Evolutionary conservation across 2,329 filamentous ascomycete species (phyloP).

Genomic region (Aspergillus fructus): DNA sequence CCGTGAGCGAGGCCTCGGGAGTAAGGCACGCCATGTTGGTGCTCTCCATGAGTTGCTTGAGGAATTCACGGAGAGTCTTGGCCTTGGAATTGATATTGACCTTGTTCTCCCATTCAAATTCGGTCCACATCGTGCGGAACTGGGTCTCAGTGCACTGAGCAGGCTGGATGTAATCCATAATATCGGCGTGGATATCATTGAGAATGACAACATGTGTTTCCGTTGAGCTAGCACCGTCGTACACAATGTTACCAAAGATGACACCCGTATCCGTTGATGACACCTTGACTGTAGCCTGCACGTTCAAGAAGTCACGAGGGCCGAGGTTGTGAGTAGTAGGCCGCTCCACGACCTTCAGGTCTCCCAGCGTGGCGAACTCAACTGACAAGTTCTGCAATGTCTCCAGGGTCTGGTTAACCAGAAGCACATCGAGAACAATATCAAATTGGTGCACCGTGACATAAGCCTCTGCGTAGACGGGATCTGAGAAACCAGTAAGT

Average conservation of each 20-base stretch:
- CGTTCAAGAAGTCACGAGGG: conserved; percentile 95
- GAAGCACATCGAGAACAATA: conserved; percentile 90
- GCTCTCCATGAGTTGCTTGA: conserved; percentile 91
- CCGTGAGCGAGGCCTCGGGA: conserved; percentile 92
- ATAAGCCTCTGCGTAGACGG: conserved; percentile 98
- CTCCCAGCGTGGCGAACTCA: conserved; percentile 96
- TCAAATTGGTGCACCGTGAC: conserved; percentile 99
- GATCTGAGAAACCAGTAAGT: conserved; percentile 95
- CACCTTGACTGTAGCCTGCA: conserved; percentile 98
- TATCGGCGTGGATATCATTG: conserved; percentile 96
- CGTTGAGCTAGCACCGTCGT: conserved; percentile 87
- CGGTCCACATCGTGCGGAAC: conserved; percentile 99
- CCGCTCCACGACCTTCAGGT: conserved; percentile 95
- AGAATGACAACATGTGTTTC: conserved; percentile 97
- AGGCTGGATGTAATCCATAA: conserved; percentile 99
- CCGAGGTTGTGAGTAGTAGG: conserved; percentile 95
- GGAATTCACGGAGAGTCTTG: conserved; percentile 85
- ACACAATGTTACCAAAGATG: conserved; percentile 98
- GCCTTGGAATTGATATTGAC: conserved; percentile 99
- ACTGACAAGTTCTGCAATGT: conserved; percentile 96
- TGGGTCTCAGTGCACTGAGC: conserved; percentile 96
- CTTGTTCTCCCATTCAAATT: conserved; percentile 99
- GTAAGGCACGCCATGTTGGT: conserved; percentile 99
- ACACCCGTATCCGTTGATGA: conserved; percentile 97
- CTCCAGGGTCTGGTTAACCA: conserved; percentile 96